phyloP scores from a whole-genome alignment of 495 filamentous ascomycete species.

The Darksidea phi region DNA sequence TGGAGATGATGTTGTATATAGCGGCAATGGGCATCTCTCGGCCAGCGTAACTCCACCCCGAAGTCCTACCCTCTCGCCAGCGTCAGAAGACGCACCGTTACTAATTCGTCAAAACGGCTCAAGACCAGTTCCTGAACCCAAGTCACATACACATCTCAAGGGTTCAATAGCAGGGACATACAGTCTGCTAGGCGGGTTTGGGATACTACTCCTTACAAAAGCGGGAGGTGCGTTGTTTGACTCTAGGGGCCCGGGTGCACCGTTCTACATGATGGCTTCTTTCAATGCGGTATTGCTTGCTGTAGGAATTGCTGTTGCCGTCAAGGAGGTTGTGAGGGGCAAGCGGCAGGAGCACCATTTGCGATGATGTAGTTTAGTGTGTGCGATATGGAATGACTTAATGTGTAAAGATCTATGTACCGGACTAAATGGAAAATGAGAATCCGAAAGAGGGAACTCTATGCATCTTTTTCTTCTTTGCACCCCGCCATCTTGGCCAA shows the following conservation, averaged over 20 bases:
- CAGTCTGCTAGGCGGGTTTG: slow-evolving; percentile 83
- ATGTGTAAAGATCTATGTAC: too few relatives aligned
- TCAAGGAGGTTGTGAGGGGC: slow-evolving; percentile 14
- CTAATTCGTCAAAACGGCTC: slow-evolving; percentile 16
- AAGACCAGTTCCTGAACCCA: neutral
- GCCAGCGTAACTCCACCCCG: slow-evolving; percentile 25
- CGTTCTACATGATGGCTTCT: slow-evolving; percentile 87
- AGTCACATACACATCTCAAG: slow-evolving; percentile 61
- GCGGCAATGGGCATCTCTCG: slow-evolving; percentile 7
- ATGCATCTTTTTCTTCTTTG: too few relatives aligned
- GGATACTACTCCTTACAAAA: slow-evolving; percentile 89
- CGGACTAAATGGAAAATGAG: too few relatives aligned
- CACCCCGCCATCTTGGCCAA: too few relatives aligned
- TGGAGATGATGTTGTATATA: neutral
- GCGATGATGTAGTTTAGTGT: too few relatives aligned
- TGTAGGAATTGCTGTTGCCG: slow-evolving; percentile 19
- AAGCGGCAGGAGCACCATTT: too few relatives aligned
- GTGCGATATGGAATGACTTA: too few relatives aligned
- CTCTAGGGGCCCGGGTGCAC: slow-evolving; percentile 62
- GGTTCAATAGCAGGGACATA: slow-evolving; percentile 94
- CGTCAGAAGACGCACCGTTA: slow-evolving; percentile 31
- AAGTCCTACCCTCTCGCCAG: slow-evolving; percentile 20
- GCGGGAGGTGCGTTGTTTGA: slow-evolving; percentile 87
- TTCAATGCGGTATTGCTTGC: slow-evolving; percentile 63
- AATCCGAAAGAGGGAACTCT: too few relatives aligned